Base-by-base conservation (phyloP, 352 stramenopile genomes). In the Globisporangium paroecandrum region DNA sequence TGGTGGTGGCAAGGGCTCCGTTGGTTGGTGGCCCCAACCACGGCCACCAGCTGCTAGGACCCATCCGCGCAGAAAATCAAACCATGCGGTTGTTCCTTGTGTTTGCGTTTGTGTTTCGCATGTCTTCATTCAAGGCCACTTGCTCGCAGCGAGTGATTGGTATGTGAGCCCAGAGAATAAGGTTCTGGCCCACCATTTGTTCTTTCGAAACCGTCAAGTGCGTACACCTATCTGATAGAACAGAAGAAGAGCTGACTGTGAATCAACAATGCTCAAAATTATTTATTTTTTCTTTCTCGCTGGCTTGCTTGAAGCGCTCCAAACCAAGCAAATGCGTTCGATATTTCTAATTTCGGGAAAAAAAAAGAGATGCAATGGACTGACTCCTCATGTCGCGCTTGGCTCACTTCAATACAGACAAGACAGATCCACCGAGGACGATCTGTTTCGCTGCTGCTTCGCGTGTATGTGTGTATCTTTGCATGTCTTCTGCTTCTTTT, bases 301-400 rank as follows among this genome's bases (percentile, higher is more conserved):
- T 47, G 41, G 41, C 41, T 47, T 47, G 15, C 9, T 49, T 5
- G 41, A 49, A n/a, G 41, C 0, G 41, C 41, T 49, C 41, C 41
- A 47, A 47, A 18, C 10, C 38, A 43, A 13, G 4, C 38, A 49
- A 49, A 49, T 49, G 41, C 41, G 41, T 49, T 46, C 32, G 25
- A 58, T 22, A 58, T 58, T 58, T 58, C 53, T 58, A 58, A 41
- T 55, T 51, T 64, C 38, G 9, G 13, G 57, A 63, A 63, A 5
- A 63, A 64, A 62, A 62, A 63, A 63, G 20, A 36, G 57, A 63
- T 63, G 57, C n/a, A 47, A 53, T 53, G 58, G 27, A 57, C 58
- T 64, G 58, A 64, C 58, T 64, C 58, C 25, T 47, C 58, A 51
- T 62, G 41, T 64, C 36, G 24, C 58, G 22, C 41, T 38, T 24